These are phyloP conservation scores for Macroventuria anomochaeta DNA, from an alignment of 2,329 filamentous ascomycete species.

Conservation along the genomic window DNA sequence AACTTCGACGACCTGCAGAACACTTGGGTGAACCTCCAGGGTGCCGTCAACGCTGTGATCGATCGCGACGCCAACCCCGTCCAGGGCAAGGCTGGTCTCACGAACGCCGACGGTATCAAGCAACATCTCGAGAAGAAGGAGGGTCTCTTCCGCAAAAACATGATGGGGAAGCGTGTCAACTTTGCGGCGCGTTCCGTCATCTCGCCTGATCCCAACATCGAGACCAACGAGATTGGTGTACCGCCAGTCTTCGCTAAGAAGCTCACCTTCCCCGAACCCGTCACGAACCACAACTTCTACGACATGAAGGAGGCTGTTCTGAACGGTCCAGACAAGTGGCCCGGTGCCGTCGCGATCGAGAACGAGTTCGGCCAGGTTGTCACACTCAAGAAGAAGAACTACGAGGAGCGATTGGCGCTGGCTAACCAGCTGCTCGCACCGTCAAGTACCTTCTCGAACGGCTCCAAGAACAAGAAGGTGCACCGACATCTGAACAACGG, in stretches of 20 bases:
- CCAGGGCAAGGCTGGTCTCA: constrained; percentile 76
- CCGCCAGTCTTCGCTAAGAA: constrained; percentile 97
- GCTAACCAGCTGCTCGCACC: constrained; percentile 93
- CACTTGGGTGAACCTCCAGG: constrained; percentile 83
- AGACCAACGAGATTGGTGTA: constrained; percentile 98
- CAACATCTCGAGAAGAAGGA: constrained; percentile 99
- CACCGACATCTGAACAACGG: constrained; percentile 95
- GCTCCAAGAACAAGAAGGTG: constrained; percentile 91
- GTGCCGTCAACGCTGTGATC: constrained; percentile 89
- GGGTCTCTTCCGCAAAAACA: constrained; percentile 96
- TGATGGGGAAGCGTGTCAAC: constrained; percentile 99
- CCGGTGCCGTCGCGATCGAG: constrained; percentile 91
- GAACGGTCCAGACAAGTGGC: constrained; percentile 92
- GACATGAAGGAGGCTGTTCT: constrained; percentile 96
- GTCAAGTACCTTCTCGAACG: constrained; percentile 74
- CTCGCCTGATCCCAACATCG: constrained; percentile 96
- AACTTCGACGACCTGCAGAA: constrained; percentile 80
- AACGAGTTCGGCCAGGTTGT: constrained; percentile 94
- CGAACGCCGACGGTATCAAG: constrained; percentile 93
- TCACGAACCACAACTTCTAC: constrained; percentile 95
- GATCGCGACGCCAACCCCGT: constrained; percentile 87
- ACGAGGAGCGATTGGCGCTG: constrained; percentile 84
- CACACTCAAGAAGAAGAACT: constrained; percentile 83
- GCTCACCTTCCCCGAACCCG: constrained; percentile 94
- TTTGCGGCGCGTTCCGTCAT: constrained; percentile 97